These are phyloP conservation scores for Malassezia furfur DNA, from an alignment of 1,284 basidiomycete species.

Conservation along the genomic window DNA sequence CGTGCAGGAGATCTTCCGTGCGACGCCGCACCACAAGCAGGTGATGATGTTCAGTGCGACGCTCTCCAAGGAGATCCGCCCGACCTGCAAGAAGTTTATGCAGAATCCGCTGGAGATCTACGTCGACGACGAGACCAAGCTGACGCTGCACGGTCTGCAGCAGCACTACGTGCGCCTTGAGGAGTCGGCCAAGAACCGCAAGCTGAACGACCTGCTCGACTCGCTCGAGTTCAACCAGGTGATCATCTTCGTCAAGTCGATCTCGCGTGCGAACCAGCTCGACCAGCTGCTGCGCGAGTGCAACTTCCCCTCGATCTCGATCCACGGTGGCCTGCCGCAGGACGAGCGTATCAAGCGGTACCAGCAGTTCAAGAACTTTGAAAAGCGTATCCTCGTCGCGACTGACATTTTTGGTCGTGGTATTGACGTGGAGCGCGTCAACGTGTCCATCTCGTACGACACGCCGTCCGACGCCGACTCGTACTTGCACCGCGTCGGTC, in stretches of 20 bases:
- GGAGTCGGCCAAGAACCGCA: constrained; percentile 91
- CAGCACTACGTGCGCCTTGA: constrained; percentile 84
- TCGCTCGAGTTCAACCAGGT: constrained; percentile 99
- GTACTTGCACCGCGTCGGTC: constrained; percentile 95
- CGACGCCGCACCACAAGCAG: constrained; percentile 99
- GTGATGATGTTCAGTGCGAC: constrained; percentile 99
- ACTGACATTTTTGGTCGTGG: constrained; percentile 48
- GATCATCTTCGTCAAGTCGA: constrained; percentile 98
- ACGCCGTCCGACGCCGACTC: constrained; percentile 93
- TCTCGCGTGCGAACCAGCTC: constrained; percentile 87
- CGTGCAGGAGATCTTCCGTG: constrained; percentile 98
- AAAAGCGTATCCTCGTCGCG: constrained; percentile 67
- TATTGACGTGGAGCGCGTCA: constrained; percentile 48
- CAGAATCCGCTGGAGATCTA: constrained; percentile 98
- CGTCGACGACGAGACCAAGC: constrained; percentile 97
- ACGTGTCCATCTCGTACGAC: constrained; percentile 54
- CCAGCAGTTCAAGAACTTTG: constrained; percentile 97
- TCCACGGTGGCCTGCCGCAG: constrained; percentile 87
- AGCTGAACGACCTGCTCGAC: constrained; percentile 91
- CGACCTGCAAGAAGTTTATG: constrained; percentile 99
- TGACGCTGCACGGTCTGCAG: constrained; percentile 94
- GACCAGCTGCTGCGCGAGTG: constrained; percentile 93
- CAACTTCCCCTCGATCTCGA: constrained; percentile 96
- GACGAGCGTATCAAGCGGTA: constrained; percentile 97
- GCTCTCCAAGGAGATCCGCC: constrained; percentile 87